A percentile compares a stretch with the other conserved stretches of the same genome.
phyloP scores from a whole-genome alignment of 768 basidiomycete genomes.

The Pisolithus marmoratus region DNA sequence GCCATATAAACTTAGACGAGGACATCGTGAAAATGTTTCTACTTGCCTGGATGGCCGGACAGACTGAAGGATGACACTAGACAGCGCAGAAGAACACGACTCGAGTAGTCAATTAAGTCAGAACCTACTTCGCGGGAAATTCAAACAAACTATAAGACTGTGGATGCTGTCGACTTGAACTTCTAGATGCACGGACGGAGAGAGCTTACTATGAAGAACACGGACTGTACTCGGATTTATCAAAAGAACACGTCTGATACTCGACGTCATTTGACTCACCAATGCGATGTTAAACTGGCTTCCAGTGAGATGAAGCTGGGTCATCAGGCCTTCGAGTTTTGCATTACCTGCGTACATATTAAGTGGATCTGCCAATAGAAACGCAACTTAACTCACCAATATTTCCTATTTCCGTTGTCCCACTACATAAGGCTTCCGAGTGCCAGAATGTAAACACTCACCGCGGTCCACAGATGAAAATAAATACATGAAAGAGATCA shows the following conservation, averaged over 20 bases:
- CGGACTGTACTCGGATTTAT: conserved; percentile 38
- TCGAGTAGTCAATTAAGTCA: not conserved
- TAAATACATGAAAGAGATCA: conserved; percentile 55
- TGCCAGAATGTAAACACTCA: conserved; percentile 12
- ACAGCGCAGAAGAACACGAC: not conserved
- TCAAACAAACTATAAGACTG: conserved; percentile 42
- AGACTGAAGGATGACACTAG: conserved; percentile 43
- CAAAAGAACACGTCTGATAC: not conserved
- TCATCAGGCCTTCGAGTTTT: conserved; percentile 54
- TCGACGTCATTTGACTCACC: conserved; percentile 29
- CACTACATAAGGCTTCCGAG: not conserved
- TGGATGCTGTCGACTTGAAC: not conserved
- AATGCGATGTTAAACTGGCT: conserved; percentile 63
- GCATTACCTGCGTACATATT: conserved; percentile 47
- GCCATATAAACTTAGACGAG: not conserved
- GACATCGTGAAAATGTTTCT: not conserved
- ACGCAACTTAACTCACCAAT: conserved; percentile 36
- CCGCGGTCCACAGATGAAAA: conserved; percentile 63
- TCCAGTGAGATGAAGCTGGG: conserved; percentile 50
- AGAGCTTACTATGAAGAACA: conserved; percentile 60
- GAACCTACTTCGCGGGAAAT: conserved; percentile 61
- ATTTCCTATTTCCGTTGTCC: conserved; percentile 36
- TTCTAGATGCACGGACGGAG: not conserved
- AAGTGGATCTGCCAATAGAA: not conserved
- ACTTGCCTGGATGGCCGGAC: conserved; percentile 54